These are phyloP conservation scores for Adansonia gregorii DNA, from an alignment of 441 rosid genomes.

Conservation along the genomic window DNA sequence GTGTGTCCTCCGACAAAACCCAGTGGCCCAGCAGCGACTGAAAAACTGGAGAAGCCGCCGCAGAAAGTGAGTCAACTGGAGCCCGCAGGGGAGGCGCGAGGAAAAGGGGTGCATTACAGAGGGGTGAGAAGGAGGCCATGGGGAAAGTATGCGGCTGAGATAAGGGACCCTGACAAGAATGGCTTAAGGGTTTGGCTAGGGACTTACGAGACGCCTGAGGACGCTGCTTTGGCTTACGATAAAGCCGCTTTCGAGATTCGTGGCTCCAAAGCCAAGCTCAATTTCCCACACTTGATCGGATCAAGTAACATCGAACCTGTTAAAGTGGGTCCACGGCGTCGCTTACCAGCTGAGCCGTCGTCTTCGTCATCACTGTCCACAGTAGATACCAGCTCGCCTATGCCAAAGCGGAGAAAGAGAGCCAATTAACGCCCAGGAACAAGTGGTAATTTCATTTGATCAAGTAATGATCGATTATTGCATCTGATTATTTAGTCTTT, in stretches of 20 bases:
- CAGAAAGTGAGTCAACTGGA: background rate
- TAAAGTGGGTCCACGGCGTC: slow-evolving; percentile 35
- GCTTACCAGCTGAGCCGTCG: slow-evolving; percentile 16
- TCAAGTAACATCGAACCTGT: slow-evolving; percentile 30
- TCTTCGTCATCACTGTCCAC: slow-evolving; percentile 21
- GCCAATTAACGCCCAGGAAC: background rate
- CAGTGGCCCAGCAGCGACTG: background rate
- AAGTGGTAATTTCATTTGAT: background rate
- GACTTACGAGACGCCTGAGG: slow-evolving; percentile 48
- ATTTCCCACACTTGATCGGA: slow-evolving; percentile 50
- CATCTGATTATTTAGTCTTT: background rate
- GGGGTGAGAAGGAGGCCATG: slow-evolving; percentile 52
- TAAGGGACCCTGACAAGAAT: slow-evolving; percentile 55
- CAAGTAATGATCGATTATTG: background rate
- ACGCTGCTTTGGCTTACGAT: slow-evolving; percentile 47
- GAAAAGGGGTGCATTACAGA: slow-evolving; percentile 23
- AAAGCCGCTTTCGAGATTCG: slow-evolving; percentile 41
- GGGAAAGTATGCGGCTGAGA: slow-evolving; percentile 69
- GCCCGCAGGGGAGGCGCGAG: background rate
- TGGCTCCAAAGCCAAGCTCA: slow-evolving; percentile 49
- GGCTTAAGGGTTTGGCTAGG: slow-evolving; percentile 64
- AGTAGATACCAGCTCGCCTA: background rate
- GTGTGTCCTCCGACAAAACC: no score
- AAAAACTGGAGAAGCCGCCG: background rate
- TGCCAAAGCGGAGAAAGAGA: slow-evolving; percentile 21